Evolutionary conservation across 2,329 filamentous ascomycete genomes (phyloP).

Genomic region (Akanthomyces lecanii): DNA sequence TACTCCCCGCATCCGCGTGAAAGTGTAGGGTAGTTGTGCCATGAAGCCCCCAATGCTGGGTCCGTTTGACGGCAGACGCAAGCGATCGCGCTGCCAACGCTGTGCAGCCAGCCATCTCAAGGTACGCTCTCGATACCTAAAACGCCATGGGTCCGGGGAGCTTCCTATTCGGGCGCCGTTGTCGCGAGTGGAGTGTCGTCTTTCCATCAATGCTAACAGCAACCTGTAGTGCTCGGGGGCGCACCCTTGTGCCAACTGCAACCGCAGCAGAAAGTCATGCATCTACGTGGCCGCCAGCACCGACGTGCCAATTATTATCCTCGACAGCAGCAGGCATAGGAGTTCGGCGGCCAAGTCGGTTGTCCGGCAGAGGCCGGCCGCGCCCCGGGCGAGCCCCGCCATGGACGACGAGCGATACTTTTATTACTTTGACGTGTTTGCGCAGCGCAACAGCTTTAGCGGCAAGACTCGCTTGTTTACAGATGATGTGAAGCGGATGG

Average conservation of each 20-base stretch:
- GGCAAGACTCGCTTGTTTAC: conserved; percentile 4
- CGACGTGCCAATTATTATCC: conserved; percentile 19
- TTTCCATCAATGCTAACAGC: background rate
- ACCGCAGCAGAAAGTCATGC: conserved; percentile 24
- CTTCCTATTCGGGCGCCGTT: background rate
- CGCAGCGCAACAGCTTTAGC: conserved; percentile 27
- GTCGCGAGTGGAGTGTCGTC: background rate
- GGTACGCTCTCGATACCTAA: conserved; percentile 19
- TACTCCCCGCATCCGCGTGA: background rate
- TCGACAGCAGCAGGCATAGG: conserved; percentile 22
- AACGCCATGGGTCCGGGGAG: background rate
- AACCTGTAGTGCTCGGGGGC: conserved; percentile 30
- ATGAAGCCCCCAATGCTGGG: conserved; percentile 22
- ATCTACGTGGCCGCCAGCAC: conserved; percentile 18
- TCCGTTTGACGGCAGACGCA: conserved; percentile 32
- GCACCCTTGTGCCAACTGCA: conserved; percentile 29
- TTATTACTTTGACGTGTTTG: conserved; percentile 30
- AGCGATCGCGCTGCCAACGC: conserved; percentile 28
- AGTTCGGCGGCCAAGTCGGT: background rate
- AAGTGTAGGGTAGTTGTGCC: background rate
- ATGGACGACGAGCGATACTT: conserved; percentile 23
- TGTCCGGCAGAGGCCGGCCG: background rate
- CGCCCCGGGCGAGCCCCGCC: background rate
- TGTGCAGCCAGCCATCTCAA: conserved; percentile 33
- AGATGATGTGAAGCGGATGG: conserved; percentile 24